Conservation (phyloP, 225 moss, liverwort and hornwort species). For the Pseudoscleropodium purum region DNA sequence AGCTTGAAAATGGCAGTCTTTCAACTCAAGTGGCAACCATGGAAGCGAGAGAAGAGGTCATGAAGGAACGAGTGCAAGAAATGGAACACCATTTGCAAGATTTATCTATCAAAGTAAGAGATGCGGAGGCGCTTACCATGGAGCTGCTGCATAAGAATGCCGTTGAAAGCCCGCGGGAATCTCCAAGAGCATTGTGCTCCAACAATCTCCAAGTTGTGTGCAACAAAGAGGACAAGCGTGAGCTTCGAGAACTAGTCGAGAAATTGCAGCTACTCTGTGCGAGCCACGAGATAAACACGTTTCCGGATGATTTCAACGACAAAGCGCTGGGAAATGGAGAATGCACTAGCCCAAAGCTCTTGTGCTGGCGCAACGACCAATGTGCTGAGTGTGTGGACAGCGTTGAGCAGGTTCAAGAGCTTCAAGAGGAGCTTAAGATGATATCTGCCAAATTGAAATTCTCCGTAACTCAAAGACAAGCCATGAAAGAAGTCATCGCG, state of each 20-base stretch:
- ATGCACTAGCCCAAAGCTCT: conserved; percentile 14
- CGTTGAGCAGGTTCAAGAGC: conserved; percentile 39
- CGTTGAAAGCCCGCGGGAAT: background rate
- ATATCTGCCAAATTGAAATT: conserved; percentile 36
- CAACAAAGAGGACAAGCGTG: conserved; percentile 21
- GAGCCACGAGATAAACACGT: conserved; percentile 6
- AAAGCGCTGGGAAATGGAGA: background rate
- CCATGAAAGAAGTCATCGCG: conserved; percentile 39
- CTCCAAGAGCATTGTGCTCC: background rate
- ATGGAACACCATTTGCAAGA: conserved; percentile 33
- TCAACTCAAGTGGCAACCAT: conserved; percentile 11
- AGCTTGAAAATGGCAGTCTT: conserved; percentile 28
- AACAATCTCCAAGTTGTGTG: conserved; percentile 30
- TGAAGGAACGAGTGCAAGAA: conserved; percentile 37
- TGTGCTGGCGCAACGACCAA: conserved; percentile 42
- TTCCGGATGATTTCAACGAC: conserved; percentile 7
- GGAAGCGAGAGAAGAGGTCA: conserved; percentile 27
- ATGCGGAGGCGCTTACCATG: conserved; percentile 22
- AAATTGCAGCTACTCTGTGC: conserved; percentile 32
- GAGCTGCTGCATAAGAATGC: conserved; percentile 22
- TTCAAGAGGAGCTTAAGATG: conserved; percentile 54
- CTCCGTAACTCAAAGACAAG: conserved; percentile 27
- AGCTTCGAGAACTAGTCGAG: conserved; percentile 33
- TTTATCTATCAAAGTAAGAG: conserved; percentile 20
- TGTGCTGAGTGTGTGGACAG: conserved; percentile 18